Base-by-base conservation (phyloP, 75 land plant genomes). In the Cunninghamia lanceolata region DNA sequence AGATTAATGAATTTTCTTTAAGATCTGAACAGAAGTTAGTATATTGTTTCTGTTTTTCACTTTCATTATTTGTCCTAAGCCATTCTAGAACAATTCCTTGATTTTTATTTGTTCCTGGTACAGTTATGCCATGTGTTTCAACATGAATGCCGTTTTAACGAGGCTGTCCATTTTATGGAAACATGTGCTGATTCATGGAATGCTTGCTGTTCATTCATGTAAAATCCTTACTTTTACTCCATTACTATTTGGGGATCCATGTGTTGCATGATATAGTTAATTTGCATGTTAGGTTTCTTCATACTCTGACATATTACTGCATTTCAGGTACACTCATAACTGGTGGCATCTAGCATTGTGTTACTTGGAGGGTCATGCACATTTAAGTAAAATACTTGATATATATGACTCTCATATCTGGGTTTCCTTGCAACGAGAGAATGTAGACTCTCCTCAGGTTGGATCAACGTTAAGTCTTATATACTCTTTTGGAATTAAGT, bases 301-400 rank as follows among this genome's bases (percentile, higher is more conserved):
- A 76, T 56, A 32, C 82, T 25, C 9, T 40, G 82, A 43, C 32
- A 80, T 80, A 43, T 45, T 43, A 28, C 76, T 82, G 80, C 42
- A 70, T 66, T 84, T 28, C 89, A 98, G 99, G 95, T 91, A 89
- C 53, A 95, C 93, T 88, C 99, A 98, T 84, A 96, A 96, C 85
- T 98, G 99, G 99, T 98, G 99, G 99, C 99, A 98, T 93, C 90
- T 98, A 83, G 96, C 99, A 71, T 82, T 96, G 39, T 96, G 96
- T 84, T 93, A 95, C 83, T 82, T 98, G 90, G 99, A 96, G 89
- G 98, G 94, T 45, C 88, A 94, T 84, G 84, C 90, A 40, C 89
- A 90, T 77, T 54, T 92, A 42, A 68, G 81, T 77, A 95, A 86
- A 83, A 93, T 95, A 53, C 87, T 94, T 6, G 91, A 89, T 16